Evolutionary conservation across 106 monocot genomes (phyloP).

Genomic region (Phalaenopsis aphrodite): DNA sequence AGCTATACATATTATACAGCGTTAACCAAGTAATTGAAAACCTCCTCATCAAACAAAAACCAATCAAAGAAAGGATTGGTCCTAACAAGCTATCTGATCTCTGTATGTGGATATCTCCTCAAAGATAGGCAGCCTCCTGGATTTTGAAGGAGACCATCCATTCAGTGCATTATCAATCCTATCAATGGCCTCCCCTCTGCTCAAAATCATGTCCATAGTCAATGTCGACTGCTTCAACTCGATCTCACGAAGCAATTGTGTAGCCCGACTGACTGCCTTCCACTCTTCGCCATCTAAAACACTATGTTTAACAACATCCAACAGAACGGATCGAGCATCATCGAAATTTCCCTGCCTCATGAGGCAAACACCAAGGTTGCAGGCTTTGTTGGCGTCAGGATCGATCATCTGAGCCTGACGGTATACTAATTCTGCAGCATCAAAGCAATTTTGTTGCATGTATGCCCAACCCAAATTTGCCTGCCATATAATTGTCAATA

Average conservation of each 20-base stretch:
- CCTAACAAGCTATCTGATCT: slow-evolving; percentile 41
- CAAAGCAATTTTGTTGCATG: slow-evolving; percentile 62
- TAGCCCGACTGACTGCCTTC: slow-evolving; percentile 35
- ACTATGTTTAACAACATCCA: slow-evolving; percentile 28
- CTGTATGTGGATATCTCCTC: slow-evolving; percentile 48
- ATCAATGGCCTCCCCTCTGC: slow-evolving; percentile 25
- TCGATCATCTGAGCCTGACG: slow-evolving; percentile 59
- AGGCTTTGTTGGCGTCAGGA: slow-evolving; percentile 73
- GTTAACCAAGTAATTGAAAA: no score
- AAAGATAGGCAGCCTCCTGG: slow-evolving; percentile 59
- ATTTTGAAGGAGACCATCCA: slow-evolving; percentile 25
- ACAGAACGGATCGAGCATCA: slow-evolving; percentile 33
- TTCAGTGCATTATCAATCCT: slow-evolving; percentile 1
- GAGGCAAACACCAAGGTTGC: slow-evolving; percentile 70
- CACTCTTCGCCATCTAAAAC: slow-evolving; percentile 24
- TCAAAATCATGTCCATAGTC: neutral
- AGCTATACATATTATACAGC: no score
- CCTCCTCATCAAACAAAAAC: no score
- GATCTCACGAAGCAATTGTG: slow-evolving; percentile 44
- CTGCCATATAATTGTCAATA: neutral
- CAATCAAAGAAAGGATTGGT: neutral
- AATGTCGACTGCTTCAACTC: slow-evolving; percentile 8
- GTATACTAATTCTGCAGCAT: slow-evolving; percentile 69
- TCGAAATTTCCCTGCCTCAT: slow-evolving; percentile 38
- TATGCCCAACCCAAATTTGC: slow-evolving; percentile 86